These are phyloP conservation scores for Porodaedalea pini DNA, from an alignment of 1,284 basidiomycete species.

Conservation along the genomic window DNA sequence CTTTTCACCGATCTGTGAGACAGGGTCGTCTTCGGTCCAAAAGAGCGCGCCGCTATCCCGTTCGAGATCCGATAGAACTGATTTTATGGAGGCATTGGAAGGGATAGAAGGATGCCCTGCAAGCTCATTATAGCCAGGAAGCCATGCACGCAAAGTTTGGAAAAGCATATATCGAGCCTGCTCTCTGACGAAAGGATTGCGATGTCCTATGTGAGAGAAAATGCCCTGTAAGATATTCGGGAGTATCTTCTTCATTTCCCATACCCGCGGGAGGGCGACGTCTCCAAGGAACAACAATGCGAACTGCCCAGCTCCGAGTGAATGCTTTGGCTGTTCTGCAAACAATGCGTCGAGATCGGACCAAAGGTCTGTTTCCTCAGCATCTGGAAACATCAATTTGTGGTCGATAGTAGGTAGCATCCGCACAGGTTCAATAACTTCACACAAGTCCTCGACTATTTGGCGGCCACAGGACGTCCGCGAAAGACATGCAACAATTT, in stretches of 20 bases:
- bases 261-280: constrained; percentile 74
- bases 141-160: constrained; percentile 77
- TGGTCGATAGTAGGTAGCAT: constrained; percentile 79
- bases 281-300: constrained; percentile 86
- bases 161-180: constrained; percentile 75
- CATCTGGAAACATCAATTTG: constrained; percentile 62
- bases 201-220: constrained; percentile 82
- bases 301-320: constrained; percentile 80
- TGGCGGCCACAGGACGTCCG: constrained; percentile 71
- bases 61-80: constrained; percentile 55
- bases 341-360: constrained; percentile 72
- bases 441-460: constrained; percentile 82
- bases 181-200: constrained; percentile 63
- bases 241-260: constrained; percentile 70
- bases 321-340: constrained; percentile 61
- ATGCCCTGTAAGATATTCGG: constrained; percentile 79
- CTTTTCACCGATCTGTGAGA: constrained; percentile 52
- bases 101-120: constrained; percentile 50
- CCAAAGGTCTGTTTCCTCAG: constrained; percentile 70
- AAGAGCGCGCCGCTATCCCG: constrained; percentile 54
- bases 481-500: constrained; percentile 82
- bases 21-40: constrained; percentile 72
- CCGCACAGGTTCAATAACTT: constrained; percentile 78
- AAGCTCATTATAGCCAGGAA: constrained; percentile 66
- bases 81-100: constrained; percentile 46